Conservation (phyloP, 495 filamentous ascomycete species). For the Alectoria sarmentosa region DNA sequence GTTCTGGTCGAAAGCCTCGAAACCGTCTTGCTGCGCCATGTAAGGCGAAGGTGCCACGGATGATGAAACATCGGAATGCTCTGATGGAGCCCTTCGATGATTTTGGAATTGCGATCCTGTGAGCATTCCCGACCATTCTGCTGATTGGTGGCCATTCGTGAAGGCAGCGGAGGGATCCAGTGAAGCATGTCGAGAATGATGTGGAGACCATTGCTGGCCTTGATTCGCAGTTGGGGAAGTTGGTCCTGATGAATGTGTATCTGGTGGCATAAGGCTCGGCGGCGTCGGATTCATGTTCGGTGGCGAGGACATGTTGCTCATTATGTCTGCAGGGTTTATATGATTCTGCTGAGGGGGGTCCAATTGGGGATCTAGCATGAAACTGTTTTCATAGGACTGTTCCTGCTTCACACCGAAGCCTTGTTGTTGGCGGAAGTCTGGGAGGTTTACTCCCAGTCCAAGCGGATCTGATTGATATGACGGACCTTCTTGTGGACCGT, state of each 20-base stretch:
- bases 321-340: conserved; percentile 57
- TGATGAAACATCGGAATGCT: conserved; percentile 81
- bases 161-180: conserved; percentile 72
- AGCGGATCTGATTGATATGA: conserved; percentile 21
- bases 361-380: conserved; percentile 42
- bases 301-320: conserved; percentile 64
- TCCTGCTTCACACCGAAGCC: conserved; percentile 20
- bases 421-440: conserved; percentile 20
- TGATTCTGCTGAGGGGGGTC: conserved; percentile 32
- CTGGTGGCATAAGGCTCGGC: conserved; percentile 27
- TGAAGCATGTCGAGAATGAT: conserved; percentile 72
- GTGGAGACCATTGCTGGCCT: conserved; percentile 44
- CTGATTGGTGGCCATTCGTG: conserved; percentile 49
- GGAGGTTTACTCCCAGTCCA: conserved; percentile 15
- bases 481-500: conserved; percentile 16
- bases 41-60: conserved; percentile 77
- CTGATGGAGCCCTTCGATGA: conserved; percentile 79
- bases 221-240: conserved; percentile 43
- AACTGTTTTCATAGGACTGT: conserved; percentile 15
- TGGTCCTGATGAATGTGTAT: conserved; percentile 38
- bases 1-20: conserved; percentile 64
- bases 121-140: conserved; percentile 60
- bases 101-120: conserved; percentile 49
- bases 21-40: conserved; percentile 67
- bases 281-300: conserved; percentile 55